Percentiles rank a stretch among this genome's conserved stretches.
Conservation (phyloP, 2,329 filamentous ascomycete species). For the Cadophora malorum region DNA sequence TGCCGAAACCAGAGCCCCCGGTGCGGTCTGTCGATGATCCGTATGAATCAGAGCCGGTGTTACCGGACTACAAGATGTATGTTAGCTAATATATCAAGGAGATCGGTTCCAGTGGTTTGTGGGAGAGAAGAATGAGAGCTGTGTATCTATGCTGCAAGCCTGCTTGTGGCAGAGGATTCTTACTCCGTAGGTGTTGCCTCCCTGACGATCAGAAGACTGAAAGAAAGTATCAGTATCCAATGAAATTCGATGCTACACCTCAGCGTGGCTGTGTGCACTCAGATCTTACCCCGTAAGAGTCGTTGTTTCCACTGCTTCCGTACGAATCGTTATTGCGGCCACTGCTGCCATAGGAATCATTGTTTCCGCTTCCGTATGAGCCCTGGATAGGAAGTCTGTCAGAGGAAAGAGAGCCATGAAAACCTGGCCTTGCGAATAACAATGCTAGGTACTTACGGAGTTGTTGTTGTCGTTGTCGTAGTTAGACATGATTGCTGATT, state of each 20-base stretch:
- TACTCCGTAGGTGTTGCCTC: constrained; percentile 35
- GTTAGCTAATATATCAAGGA: constrained; percentile 14
- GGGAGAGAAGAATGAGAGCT: not conserved
- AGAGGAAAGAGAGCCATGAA: constrained; percentile 29
- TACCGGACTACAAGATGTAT: constrained; percentile 23
- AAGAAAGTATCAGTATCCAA: constrained; percentile 23
- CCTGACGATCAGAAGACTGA: constrained; percentile 32
- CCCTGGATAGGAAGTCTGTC: constrained; percentile 34
- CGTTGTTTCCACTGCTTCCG: constrained; percentile 10
- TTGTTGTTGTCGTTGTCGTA: constrained; percentile 44
- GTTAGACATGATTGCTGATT: constrained; percentile 42
- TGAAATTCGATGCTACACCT: constrained; percentile 1
- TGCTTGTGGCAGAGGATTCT: constrained; percentile 15
- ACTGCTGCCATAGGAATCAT: constrained; percentile 20
- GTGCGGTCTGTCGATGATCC: constrained; percentile 19
- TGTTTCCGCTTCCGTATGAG: constrained; percentile 28
- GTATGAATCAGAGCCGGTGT: constrained; percentile 24
- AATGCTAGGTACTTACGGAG: constrained; percentile 35
- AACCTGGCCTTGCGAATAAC: constrained; percentile 20
- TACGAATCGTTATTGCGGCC: constrained; percentile 23
- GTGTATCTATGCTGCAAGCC: not conserved
- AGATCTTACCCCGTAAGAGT: constrained; percentile 20
- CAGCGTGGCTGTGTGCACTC: constrained; percentile 4
- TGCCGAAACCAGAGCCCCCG: constrained; percentile 7
- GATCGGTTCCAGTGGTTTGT: not conserved